These are phyloP conservation scores for Saturnispora dispora DNA, from an alignment of 805 yeast species.

Conservation along the genomic window DNA sequence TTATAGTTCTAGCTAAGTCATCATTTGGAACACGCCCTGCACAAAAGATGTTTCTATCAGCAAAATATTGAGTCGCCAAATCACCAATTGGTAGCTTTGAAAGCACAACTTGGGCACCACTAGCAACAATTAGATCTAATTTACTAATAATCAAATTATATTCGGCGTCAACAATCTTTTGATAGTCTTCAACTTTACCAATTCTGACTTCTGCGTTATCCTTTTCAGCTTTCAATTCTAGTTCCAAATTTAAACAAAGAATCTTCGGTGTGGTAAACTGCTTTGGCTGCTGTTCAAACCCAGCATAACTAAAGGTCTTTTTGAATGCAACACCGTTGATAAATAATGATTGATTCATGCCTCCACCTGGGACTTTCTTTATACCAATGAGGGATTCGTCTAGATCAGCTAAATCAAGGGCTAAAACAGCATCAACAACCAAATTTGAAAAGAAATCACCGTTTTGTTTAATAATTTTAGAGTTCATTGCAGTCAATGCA, in stretches of 20 bases:
- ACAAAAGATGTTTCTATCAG: slow-evolving; percentile 92
- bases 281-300: slow-evolving; percentile 98
- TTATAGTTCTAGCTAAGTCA: slow-evolving; percentile 85
- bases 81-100: slow-evolving; percentile 97
- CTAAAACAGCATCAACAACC: slow-evolving; percentile 92
- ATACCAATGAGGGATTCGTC: slow-evolving; percentile 90
- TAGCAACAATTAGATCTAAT: slow-evolving; percentile 66
- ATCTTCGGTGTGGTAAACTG: slow-evolving; percentile 70
- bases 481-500: slow-evolving; percentile 96
- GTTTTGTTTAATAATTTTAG: slow-evolving; percentile 83
- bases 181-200: slow-evolving; percentile 88
- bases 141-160: slow-evolving; percentile 90
- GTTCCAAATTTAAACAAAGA: slow-evolving; percentile 78
- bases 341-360: slow-evolving; percentile 85
- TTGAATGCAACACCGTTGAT: slow-evolving; percentile 95
- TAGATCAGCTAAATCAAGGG: slow-evolving; percentile 74
- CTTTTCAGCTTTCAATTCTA: slow-evolving; percentile 95
- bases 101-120: slow-evolving; percentile 89
- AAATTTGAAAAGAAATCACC: slow-evolving; percentile 85
- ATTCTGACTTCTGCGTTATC: slow-evolving; percentile 98
- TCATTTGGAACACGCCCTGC: slow-evolving; percentile 90
- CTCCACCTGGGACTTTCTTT: slow-evolving; percentile 92
- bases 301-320: slow-evolving; percentile 95
- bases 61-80: slow-evolving; percentile 96
- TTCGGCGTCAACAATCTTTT: slow-evolving; percentile 97